Evolutionary conservation across 2,329 filamentous ascomycete genomes (phyloP).

Genomic region (Alternaria arbusti): DNA sequence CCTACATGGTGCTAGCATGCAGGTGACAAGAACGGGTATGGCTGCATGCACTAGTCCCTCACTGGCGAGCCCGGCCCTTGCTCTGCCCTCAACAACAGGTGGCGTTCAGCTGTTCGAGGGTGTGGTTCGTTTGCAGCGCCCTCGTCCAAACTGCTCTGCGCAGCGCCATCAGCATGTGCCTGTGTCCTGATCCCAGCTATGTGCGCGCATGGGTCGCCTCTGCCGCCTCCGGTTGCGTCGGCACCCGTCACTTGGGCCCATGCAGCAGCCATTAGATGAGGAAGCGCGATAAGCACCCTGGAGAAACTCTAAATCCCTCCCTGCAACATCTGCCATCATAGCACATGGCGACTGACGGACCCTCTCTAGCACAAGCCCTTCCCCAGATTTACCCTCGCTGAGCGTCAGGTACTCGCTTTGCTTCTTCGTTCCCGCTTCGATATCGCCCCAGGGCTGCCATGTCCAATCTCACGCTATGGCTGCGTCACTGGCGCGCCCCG

Average conservation of each 20-base stretch:
- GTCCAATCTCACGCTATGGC: background rate
- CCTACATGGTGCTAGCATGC: constrained; percentile 15
- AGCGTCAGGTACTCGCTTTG: constrained; percentile 15
- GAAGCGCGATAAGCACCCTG: constrained; percentile 30
- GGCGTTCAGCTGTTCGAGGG: constrained; percentile 2
- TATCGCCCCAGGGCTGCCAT: background rate
- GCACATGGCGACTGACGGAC: constrained; percentile 7
- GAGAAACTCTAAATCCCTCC: constrained; percentile 11
- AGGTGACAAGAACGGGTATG: constrained; percentile 11
- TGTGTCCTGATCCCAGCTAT: background rate
- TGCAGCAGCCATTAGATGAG: constrained; percentile 9
- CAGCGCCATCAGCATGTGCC: background rate
- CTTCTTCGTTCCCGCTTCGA: constrained; percentile 34
- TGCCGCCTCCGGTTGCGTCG: constrained; percentile 14
- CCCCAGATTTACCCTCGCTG: constrained; percentile 36
- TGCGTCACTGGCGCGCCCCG: constrained; percentile 4
- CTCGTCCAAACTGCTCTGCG: background rate
- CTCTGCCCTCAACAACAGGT: constrained; percentile 10
- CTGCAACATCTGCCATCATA: constrained; percentile 8
- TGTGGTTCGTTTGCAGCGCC: constrained; percentile 4
- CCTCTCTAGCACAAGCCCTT: constrained; percentile 21
- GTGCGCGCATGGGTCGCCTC: background rate
- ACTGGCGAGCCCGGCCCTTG: constrained; percentile 1
- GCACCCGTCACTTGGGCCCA: constrained; percentile 1
- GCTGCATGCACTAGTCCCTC: constrained; percentile 4